Evolutionary conservation across 139 green algal genomes (phyloP), one percentile per base, ranked within the genome.

Genomic region (Chlamydomonas sphaeroides): DNA sequence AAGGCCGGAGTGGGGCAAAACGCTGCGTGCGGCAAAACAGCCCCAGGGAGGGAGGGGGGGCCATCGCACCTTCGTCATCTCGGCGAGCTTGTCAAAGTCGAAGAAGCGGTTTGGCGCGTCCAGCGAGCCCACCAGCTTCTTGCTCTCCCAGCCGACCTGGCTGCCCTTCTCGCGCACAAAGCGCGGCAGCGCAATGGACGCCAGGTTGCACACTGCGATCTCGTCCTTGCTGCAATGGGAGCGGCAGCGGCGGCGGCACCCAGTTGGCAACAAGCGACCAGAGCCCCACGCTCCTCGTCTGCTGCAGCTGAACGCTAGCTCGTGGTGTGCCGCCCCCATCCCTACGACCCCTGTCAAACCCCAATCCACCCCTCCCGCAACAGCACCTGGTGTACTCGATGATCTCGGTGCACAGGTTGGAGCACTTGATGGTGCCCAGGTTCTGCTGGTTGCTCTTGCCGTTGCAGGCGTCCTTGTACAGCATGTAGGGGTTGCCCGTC

Each of bases 401-500:
- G 82, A 99, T 99, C 89, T 99, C 97, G 0, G 97, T 99, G 94
- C 97, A 99, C 49, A 99, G 94, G 93, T 99, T 99, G 90, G 88
- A 96, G 85, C 93, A 98, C 88, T 98, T 98, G 92, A 99, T 99
- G 74, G 97, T 99, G 81, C 97, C 97, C 82, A 98, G 91, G 84
- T 97, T 97, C 88, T 97, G 91, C 41, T 93, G 83, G 78, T 94
- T 93, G 25, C 49, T 88, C 91, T 99, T 99, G 82, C 91, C 79
- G 92, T 99, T 99, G 97, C 93, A 98, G 17, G 82, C 65, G 86
- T 99, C 97, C 94, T 99, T 99, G 95, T 94, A 99, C 51, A 99
- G 92, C 97, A 99, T 99, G 94, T 98, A 99, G 18, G 97, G 97
- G 91, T 98, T 99, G 84, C 97, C 97, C 1, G 97, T 99, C 92